Conservation (phyloP, 371 early-diverging fungal species). For the Mucor indicus region DNA sequence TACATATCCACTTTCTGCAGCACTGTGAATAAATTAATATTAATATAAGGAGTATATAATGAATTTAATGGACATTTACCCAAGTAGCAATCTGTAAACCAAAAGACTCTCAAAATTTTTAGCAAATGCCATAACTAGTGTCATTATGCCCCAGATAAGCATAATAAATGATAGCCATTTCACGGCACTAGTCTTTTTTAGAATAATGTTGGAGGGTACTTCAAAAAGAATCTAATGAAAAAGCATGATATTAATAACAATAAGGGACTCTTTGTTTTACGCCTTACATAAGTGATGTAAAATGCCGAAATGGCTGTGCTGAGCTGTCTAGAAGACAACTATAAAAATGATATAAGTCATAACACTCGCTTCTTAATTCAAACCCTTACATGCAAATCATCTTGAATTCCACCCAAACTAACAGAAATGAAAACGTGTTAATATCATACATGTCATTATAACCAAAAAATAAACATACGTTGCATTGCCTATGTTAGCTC, state of each 20-base stretch:
- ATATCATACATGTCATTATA: background rate
- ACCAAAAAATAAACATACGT: slow-evolving; percentile 22
- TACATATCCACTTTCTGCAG: slow-evolving; percentile 33
- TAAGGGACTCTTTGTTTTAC: background rate
- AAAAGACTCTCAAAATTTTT: slow-evolving; percentile 27
- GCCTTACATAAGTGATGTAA: slow-evolving; percentile 39
- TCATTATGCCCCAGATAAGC: slow-evolving; percentile 45
- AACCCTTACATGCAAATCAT: slow-evolving; percentile 17
- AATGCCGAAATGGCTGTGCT: slow-evolving; percentile 33
- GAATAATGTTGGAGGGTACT: slow-evolving; percentile 45
- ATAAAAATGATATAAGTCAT: slow-evolving; percentile 18
- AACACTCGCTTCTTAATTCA: background rate
- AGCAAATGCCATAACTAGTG: slow-evolving; percentile 37
- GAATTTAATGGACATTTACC: slow-evolving; percentile 15
- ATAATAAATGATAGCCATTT: slow-evolving; percentile 48
- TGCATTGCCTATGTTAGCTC: slow-evolving; percentile 48
- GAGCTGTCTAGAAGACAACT: slow-evolving; percentile 21
- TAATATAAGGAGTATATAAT: background rate
- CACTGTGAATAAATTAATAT: slow-evolving; percentile 5
- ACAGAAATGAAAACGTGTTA: slow-evolving; percentile 8
- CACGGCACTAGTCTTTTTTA: slow-evolving; percentile 37
- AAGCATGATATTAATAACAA: background rate
- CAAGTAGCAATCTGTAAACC: slow-evolving; percentile 26
- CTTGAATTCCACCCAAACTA: slow-evolving; percentile 22
- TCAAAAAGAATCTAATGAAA: slow-evolving; percentile 28